These are phyloP conservation scores for Oenanthe javanica DNA, from an alignment of 140 eudicot genomes.

Conservation along the genomic window DNA sequence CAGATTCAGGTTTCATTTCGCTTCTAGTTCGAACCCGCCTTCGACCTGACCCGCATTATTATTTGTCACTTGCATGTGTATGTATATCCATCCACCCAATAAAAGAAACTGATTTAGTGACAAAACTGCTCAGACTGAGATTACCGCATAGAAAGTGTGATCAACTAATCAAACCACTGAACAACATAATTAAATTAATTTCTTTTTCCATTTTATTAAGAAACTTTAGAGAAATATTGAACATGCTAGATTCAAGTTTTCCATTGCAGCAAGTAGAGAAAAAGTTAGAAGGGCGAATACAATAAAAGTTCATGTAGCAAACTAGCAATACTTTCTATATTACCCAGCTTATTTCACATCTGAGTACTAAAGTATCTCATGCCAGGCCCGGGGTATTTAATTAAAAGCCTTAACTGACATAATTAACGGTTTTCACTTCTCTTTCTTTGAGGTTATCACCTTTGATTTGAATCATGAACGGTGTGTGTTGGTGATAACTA, in stretches of 20 bases:
- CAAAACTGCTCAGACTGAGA: neutral
- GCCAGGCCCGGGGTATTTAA: neutral
- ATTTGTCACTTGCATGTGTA: neutral
- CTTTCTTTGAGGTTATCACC: neutral
- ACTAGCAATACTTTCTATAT: neutral
- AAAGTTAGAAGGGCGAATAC: neutral
- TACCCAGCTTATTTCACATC: neutral
- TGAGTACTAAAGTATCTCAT: neutral
- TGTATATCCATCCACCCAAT: neutral
- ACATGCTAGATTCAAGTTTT: neutral
- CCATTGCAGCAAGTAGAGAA: neutral
- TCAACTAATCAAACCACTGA: neutral
- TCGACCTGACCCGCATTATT: neutral
- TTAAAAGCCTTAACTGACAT: neutral
- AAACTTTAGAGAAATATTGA: neutral
- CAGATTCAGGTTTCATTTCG: neutral
- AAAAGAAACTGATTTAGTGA: neutral
- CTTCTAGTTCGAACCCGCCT: neutral
- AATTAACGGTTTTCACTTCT: neutral
- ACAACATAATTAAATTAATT: neutral
- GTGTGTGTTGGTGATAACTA: neutral
- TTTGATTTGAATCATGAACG: neutral
- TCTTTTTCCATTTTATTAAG: neutral
- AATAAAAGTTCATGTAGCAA: neutral
- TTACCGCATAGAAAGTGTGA: neutral